Evolutionary conservation across 148 eudicot species (phyloP), one percentile per base, ranked within the genome.

Genomic region (Persicaria maculosa): DNA sequence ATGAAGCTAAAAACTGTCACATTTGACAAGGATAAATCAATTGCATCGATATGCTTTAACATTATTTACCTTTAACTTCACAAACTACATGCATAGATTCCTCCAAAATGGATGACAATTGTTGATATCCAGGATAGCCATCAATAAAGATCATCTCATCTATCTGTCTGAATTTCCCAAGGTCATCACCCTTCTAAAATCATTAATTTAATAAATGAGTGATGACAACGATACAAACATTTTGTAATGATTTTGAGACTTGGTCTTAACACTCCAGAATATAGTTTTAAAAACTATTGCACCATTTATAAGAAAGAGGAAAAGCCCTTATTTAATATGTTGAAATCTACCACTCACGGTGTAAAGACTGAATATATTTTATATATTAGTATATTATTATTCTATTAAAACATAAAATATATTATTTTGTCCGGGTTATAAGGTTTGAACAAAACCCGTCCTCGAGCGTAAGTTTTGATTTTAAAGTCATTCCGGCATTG

Each of bases 111-210:
- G 87, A 78, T 53, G 82, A 77, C 58, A 96, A 77, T 72, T 82
- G 77, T 54, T 84, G 94, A 84, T 92, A 96, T 72, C 85, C 97
- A n/a, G 94, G 93, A 85, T 84, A 91, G 58, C 85, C 89, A 40
- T 88, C 85, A 72, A 92, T 48, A 73, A 79, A 96, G 17, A 92
- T 68, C n/a, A 96, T 88, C 77, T 96, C 99, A 76, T 96, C 99
- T 65, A 96, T 70, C 76, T 92, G 99, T 86, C 97, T 84, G 81
- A 96, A 96, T 80, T 92, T 96, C 75, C 99, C 99, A 10, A 84
- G 87, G 79, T 96, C 97, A 73, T 88, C 86, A 47, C 90, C 87
- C 83, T 88, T 96, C 95, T 93, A 88, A 81, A 84, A 68, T 59
- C 10, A 72, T 72, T 80, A 50, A 54, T 12, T 15, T 22, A 2